Base-by-base conservation (phyloP, 1,284 basidiomycete species). In the Vanrija pseudolonga region DNA sequence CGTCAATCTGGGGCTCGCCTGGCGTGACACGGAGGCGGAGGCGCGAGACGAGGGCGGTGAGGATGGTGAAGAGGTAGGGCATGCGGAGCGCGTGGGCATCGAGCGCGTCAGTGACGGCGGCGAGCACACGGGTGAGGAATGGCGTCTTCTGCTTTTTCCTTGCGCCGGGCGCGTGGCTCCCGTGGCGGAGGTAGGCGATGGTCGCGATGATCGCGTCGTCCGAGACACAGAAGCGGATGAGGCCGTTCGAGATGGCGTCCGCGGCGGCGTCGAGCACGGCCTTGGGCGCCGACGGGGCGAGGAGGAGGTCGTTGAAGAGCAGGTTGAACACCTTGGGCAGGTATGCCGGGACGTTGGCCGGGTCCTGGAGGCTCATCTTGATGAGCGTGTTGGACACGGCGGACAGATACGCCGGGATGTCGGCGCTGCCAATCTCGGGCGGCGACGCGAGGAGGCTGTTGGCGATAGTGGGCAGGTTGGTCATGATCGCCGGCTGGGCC, bases 321-420 rank as follows among this genome's bases (percentile, higher is more conserved):
- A 82, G 80, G 69, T 84, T 88, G 87, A 90, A 93, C 1, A 87
- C 85, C 64, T 82, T 84, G 39, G 75, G 74, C 1, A 90, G 72
- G 66, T 87, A 76, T 69, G 28, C 80, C 28, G 58, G 57, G 41
- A 71, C 55, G 28, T 62, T 66, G 9, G 60, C 55, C 9, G 65
- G 59, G 55, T 73, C 74, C 57, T 76, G 73, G 41, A 69, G 53
- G 0, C 69, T 62, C 64, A 74, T 67, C 61, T 75, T 73, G 60
- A 73, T 64, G 45, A 75, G 57, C 24, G 74, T 62, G 20, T 72
- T 69, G 22, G 70, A 46, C 81, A 79, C 64, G 84, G 86, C 45
- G 85, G 80, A 65, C 83, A 85, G 51, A 86, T 78, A 76, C 19
- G 77, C 73, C 7, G 76, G 66, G 20, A 74, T 66, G 56, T 77